phyloP scores from a whole-genome alignment of 148 eudicot species.

The Oxyria digyna region DNA sequence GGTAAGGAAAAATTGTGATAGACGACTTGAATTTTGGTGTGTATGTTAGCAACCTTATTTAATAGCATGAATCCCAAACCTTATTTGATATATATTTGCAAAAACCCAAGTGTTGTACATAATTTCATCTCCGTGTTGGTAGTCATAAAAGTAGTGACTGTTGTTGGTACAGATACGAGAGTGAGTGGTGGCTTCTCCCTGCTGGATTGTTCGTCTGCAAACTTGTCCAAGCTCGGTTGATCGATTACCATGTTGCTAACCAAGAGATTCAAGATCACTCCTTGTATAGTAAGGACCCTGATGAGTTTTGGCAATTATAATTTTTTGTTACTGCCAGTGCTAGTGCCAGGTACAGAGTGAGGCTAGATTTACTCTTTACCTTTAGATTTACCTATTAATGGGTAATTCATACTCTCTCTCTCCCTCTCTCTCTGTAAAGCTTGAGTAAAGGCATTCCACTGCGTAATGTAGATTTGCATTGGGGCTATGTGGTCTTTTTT shows the following conservation, averaged over 20 bases:
- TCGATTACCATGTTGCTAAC: constrained; percentile 86
- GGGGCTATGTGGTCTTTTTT: too few species aligned
- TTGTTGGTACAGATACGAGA: constrained; percentile 68
- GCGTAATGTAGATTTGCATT: too few species aligned
- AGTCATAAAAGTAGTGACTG: neutral
- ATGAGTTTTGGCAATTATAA: constrained; percentile 60
- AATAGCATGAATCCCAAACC: neutral
- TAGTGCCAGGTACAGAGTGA: too few species aligned
- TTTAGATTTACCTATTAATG: too few species aligned
- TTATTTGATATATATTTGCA: too few species aligned
- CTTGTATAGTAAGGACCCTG: constrained; percentile 64
- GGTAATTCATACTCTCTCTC: too few species aligned
- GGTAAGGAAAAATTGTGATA: constrained; percentile 30
- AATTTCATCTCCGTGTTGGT: neutral
- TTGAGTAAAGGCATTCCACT: too few species aligned
- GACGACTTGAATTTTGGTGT: neutral
- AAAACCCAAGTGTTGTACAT: neutral
- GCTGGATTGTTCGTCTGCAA: constrained; percentile 55
- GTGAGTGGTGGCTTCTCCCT: constrained; percentile 95
- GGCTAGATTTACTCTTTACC: too few species aligned
- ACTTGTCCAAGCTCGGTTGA: constrained; percentile 56
- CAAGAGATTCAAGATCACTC: constrained; percentile 83
- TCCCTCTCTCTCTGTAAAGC: too few species aligned
- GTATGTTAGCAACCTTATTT: neutral
- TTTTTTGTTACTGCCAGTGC: constrained; percentile 7